phyloP scores from a whole-genome alignment of 2,329 filamentous ascomycete genomes.

The Ustulina deusta region DNA sequence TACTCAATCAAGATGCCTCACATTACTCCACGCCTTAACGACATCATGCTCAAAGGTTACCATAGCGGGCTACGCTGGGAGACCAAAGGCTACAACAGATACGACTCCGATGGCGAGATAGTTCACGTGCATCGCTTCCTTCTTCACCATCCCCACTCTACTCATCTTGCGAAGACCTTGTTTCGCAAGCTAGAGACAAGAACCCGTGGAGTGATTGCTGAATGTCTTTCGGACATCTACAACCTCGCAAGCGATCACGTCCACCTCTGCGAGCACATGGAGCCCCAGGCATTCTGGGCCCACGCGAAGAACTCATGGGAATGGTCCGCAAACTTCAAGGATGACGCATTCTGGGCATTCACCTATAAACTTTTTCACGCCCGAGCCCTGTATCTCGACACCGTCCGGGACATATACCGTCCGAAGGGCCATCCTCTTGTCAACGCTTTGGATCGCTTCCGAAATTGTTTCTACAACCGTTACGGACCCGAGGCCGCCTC shows the following conservation, averaged over 20 bases:
- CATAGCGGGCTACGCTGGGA: constrained; percentile 25
- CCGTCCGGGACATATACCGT: not conserved
- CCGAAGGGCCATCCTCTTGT: constrained; percentile 3
- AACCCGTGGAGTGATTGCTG: constrained; percentile 1
- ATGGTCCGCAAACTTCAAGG: constrained; percentile 30
- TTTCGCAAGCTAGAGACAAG: constrained; percentile 13
- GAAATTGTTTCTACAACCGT: not conserved
- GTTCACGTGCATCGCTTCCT: constrained; percentile 23
- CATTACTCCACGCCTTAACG: not conserved
- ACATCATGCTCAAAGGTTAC: constrained; percentile 12
- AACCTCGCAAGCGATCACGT: constrained; percentile 33
- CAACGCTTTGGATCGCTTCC: constrained; percentile 14
- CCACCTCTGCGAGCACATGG: constrained; percentile 17
- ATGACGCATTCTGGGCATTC: constrained; percentile 41
- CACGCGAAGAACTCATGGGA: constrained; percentile 29
- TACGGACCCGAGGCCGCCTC: not conserved
- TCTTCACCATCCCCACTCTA: constrained; percentile 29
- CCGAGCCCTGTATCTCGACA: constrained; percentile 34
- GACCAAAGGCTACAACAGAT: constrained; percentile 17
- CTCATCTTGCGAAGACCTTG: constrained; percentile 29
- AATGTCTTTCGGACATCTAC: constrained; percentile 31
- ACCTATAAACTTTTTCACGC: constrained; percentile 42
- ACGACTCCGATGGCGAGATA: not conserved
- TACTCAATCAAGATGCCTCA: not conserved
- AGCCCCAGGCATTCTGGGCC: constrained; percentile 37